These are phyloP conservation scores for Pisolithus microcarpus DNA, from an alignment of 768 basidiomycete genomes.

Conservation along the genomic window DNA sequence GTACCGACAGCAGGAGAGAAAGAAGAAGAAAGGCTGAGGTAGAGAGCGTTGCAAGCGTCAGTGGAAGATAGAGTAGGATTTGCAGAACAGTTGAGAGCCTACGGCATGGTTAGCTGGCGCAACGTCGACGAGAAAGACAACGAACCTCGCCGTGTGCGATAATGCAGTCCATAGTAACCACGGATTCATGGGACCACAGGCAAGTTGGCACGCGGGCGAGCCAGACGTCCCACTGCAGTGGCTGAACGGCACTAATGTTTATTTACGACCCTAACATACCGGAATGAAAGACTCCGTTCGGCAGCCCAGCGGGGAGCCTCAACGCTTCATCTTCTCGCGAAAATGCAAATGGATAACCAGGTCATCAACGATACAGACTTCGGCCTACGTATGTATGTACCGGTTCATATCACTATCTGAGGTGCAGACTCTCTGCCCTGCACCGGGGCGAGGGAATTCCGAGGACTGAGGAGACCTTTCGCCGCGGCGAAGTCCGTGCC, in stretches of 20 bases:
- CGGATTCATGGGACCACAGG: slow-evolving; percentile 34
- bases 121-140: not conserved
- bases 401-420: not conserved
- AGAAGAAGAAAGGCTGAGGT: slow-evolving; percentile 73
- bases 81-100: slow-evolving; percentile 74
- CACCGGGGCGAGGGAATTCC: slow-evolving; percentile 28
- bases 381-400: too few relatives aligned
- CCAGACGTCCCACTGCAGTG: not conserved
- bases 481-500: slow-evolving; percentile 79
- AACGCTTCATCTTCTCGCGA: too few relatives aligned
- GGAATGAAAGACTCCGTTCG: too few relatives aligned
- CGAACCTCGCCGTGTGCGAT: slow-evolving; percentile 56
- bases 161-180: slow-evolving; percentile 63
- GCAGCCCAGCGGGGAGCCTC: too few relatives aligned
- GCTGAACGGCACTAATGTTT: not conserved
- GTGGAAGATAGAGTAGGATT: slow-evolving; percentile 75
- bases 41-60: slow-evolving; percentile 79
- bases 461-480: slow-evolving; percentile 74
- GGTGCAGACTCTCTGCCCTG: slow-evolving; percentile 15
- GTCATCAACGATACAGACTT: too few relatives aligned
- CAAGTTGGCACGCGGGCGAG: not conserved
- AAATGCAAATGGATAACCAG: not conserved
- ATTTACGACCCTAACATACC: not conserved
- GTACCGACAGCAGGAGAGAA: slow-evolving; percentile 67
- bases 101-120: slow-evolving; percentile 3